These are phyloP conservation scores for Nigrospora sphaerica DNA, from an alignment of 2,329 filamentous ascomycete species.

Conservation along the genomic window DNA sequence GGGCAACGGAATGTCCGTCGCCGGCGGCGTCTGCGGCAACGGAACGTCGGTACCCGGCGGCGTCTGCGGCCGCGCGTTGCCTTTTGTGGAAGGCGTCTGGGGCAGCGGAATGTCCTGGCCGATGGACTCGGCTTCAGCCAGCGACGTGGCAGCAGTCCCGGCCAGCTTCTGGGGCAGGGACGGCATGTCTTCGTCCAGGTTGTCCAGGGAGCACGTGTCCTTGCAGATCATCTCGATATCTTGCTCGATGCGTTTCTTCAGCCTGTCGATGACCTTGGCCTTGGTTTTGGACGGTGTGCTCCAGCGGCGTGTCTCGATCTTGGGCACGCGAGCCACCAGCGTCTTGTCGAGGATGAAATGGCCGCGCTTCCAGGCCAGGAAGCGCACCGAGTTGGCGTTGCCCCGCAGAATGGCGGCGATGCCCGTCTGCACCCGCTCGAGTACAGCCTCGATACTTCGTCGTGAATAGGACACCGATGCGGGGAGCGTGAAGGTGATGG, in stretches of 20 bases:
- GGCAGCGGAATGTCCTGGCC: too few relatives aligned
- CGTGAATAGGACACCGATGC: constrained; percentile 33
- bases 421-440: constrained; percentile 44
- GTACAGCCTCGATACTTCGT: constrained; percentile 37
- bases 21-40: too few relatives aligned
- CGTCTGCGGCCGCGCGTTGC: too few relatives aligned
- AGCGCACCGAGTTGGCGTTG: constrained; percentile 36
- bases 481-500: constrained; percentile 36
- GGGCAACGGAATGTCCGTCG: too few relatives aligned
- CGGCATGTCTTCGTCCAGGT: constrained; percentile 19
- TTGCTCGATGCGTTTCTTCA: constrained; percentile 36
- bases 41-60: too few relatives aligned
- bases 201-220: constrained; percentile 40
- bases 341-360: constrained; percentile 45
- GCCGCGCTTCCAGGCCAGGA: constrained; percentile 44
- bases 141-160: too few relatives aligned
- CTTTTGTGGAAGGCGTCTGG: too few relatives aligned
- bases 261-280: constrained; percentile 29
- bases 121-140: not conserved
- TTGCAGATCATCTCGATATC: constrained; percentile 43
- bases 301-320: constrained; percentile 9
- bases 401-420: constrained; percentile 40
- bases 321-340: constrained; percentile 29
- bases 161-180: not conserved
- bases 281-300: constrained; percentile 27